Evolutionary conservation across 164 flowering plant species (phyloP).

Genomic region (Litsea cubeba): DNA sequence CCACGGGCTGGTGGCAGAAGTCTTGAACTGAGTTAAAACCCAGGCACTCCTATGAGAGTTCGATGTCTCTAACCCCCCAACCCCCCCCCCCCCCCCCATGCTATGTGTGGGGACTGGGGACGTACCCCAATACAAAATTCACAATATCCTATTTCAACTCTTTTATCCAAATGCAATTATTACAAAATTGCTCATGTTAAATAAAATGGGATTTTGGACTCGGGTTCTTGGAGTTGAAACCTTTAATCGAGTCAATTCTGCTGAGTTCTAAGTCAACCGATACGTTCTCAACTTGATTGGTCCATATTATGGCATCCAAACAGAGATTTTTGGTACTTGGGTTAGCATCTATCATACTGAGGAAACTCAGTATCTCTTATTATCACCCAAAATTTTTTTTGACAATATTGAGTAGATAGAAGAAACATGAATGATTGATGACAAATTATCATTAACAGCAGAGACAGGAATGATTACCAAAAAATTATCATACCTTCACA

Average conservation of each 20-base stretch:
- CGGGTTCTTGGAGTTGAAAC: background rate
- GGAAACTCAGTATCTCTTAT: background rate
- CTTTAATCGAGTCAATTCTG: too few species aligned
- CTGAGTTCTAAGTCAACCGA: too few species aligned
- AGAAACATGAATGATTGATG: background rate
- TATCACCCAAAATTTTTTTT: background rate
- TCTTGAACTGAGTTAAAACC: too few species aligned
- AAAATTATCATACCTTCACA: slow-evolving; percentile 36
- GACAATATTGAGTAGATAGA: background rate
- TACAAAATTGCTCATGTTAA: background rate
- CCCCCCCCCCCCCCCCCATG: too few species aligned
- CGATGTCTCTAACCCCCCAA: too few species aligned
- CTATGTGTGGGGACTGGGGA: background rate
- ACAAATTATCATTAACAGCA: background rate
- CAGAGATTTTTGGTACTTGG: too few species aligned
- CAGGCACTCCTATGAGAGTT: too few species aligned
- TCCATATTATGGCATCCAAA: too few species aligned
- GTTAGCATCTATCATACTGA: too few species aligned
- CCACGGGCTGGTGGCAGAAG: too few species aligned
- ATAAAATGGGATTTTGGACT: background rate
- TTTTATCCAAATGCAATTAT: background rate
- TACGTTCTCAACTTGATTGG: too few species aligned
- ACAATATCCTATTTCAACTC: background rate
- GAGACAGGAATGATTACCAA: background rate
- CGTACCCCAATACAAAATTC: background rate